Evolutionary conservation across 768 basidiomycete genomes (phyloP).

Genomic region (Auricularia sp.): DNA sequence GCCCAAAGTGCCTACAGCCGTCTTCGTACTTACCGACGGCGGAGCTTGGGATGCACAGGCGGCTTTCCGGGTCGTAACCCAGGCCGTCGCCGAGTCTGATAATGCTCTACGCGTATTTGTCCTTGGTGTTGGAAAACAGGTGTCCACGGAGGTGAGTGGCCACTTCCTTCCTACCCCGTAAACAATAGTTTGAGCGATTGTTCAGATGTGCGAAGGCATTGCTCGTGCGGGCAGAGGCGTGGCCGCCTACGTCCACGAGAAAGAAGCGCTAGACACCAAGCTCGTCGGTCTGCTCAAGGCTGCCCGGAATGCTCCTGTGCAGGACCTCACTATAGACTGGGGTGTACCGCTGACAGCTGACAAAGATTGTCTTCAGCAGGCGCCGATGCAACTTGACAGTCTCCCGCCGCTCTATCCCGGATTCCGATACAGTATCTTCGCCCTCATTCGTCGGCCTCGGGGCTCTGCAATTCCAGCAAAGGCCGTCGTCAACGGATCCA

Average conservation of each 20-base stretch:
- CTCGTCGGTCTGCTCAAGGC: constrained; percentile 42
- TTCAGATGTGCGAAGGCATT: constrained; percentile 40
- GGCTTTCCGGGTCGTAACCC: neutral
- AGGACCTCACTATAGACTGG: constrained; percentile 44
- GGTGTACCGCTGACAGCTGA: constrained; percentile 3
- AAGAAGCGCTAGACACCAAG: constrained; percentile 39
- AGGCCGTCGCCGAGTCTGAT: neutral
- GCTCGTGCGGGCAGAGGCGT: constrained; percentile 45
- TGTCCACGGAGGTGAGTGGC: constrained; percentile 27
- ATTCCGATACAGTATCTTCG: constrained; percentile 11
- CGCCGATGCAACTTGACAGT: constrained; percentile 1
- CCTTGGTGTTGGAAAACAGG: constrained; percentile 44
- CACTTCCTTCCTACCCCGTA: neutral
- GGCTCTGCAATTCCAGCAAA: neutral
- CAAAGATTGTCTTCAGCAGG: constrained; percentile 6
- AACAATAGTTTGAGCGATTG: too few relatives aligned
- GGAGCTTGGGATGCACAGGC: constrained; percentile 18
- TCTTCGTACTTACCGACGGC: constrained; percentile 56
- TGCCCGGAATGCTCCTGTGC: constrained; percentile 37
- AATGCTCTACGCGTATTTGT: constrained; percentile 38
- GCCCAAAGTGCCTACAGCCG: constrained; percentile 29
- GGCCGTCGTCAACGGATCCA: constrained; percentile 4
- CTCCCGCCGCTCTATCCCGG: constrained; percentile 6
- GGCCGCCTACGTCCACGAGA: constrained; percentile 34
- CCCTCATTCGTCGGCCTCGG: constrained; percentile 3